A percentile compares a stretch with the other conserved stretches of the same genome.
phyloP scores from a whole-genome alignment of 2,329 filamentous ascomycete genomes.

The Xylogone sp. region DNA sequence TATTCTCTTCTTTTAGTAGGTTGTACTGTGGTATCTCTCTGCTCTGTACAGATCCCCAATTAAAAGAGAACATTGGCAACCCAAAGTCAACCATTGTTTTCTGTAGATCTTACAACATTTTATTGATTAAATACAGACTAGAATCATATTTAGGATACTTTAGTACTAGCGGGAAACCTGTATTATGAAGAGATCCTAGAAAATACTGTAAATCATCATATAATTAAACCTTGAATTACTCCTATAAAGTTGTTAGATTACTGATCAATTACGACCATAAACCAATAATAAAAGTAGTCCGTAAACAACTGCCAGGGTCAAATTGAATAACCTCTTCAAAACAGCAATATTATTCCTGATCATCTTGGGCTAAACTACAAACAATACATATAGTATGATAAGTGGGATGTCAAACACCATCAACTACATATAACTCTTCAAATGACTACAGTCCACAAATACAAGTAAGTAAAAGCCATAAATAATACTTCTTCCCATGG shows the following conservation, averaged over 20 bases:
- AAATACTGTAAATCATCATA: conserved; percentile 1
- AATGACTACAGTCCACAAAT: conserved; percentile 1
- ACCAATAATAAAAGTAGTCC: conserved; percentile 1
- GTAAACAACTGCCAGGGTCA: conserved; percentile 1
- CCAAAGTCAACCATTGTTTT: background rate
- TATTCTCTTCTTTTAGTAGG: background rate
- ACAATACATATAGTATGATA: conserved; percentile 7
- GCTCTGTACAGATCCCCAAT: background rate
- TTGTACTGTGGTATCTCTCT: background rate
- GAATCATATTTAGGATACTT: conserved; percentile 1
- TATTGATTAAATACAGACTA: background rate
- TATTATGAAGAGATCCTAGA: background rate
- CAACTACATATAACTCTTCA: conserved; percentile 4
- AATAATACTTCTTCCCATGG: conserved; percentile 3
- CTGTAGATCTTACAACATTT: background rate
- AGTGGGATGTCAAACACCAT: background rate
- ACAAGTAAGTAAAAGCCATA: conserved; percentile 5
- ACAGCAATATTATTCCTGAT: conserved; percentile 3
- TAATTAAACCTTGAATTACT: background rate
- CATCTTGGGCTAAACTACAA: conserved; percentile 1
- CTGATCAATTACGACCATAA: background rate
- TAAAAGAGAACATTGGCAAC: background rate
- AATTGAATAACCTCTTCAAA: background rate
- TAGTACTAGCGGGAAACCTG: background rate
- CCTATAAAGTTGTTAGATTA: background rate